Base-by-base conservation (phyloP, 2,329 filamentous ascomycete species). In the Cercospora berteroae region DNA sequence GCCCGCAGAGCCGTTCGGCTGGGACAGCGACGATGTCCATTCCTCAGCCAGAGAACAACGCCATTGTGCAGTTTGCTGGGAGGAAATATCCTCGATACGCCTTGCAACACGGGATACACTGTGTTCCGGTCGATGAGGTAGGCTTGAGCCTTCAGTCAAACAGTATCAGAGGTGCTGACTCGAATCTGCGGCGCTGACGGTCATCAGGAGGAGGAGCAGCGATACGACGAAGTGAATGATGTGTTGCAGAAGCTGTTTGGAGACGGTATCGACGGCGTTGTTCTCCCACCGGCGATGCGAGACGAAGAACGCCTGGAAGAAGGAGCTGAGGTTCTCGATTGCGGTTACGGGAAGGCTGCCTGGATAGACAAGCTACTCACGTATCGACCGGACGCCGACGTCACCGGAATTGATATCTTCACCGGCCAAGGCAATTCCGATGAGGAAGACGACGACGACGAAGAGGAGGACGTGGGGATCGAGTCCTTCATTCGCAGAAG, bases 291-390 rank as follows among this genome's bases (percentile, higher is more conserved):
- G 20, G 59, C 72, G 12, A 70, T 77, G 23, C 64, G 74, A 6
- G 67, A 72, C 2, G 66, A 65, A 25, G 67, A 74, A 36, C 68
- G 70, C 20, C 64, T 72, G n/a, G 57, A 65, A n/a, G 67, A 69
- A 8, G 36, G 36, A 39, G 64, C 69, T 12, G 75, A 77, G 7
- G 70, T 78, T 4, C 72, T 79, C 8, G 77, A 79, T 16, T 78
- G 77, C 59, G 77, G 77, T 1, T 74, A 69, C 64, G 76, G 76
- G 5, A 74, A 74, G 62, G 74, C 75, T 9, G 74, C 74, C 5
- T 79, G 77, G 77, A 73, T 77, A 10, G 75, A 77, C 16, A 67
- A 72, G 25, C 66, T 78, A 5, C 69, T 76, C 52, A 81, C 86
- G 23, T 68, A 33, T 23, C 56, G 52, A 18, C 64, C 65, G 5